Conservation (phyloP, 83 land plant species). For the Picea abies region DNA sequence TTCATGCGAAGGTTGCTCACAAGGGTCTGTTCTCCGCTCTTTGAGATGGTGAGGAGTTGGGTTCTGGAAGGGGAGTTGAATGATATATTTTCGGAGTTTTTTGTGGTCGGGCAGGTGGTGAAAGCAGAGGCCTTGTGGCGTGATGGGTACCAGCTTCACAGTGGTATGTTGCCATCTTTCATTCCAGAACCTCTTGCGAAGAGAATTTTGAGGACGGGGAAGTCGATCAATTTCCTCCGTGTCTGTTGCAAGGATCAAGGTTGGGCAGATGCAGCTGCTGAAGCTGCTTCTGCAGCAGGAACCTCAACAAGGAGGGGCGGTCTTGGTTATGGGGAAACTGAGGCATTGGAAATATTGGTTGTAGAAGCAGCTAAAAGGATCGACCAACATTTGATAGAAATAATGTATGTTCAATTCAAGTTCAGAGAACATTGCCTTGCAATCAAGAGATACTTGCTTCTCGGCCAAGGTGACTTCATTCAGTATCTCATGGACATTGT, state of each 20-base stretch:
- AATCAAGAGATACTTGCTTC: conserved; percentile 91
- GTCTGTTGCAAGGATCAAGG: conserved; percentile 98
- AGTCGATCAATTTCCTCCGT: conserved; percentile 95
- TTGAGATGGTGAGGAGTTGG: conserved; percentile 99
- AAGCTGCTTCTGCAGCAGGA: conserved; percentile 89
- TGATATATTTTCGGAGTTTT: conserved; percentile 89
- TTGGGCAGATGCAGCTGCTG: conserved; percentile 90
- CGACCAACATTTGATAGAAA: conserved; percentile 87
- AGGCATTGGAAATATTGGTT: conserved; percentile 91
- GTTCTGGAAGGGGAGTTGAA: conserved; percentile 98
- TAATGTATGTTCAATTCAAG: conserved; percentile 71
- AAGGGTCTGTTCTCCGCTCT: conserved; percentile 92
- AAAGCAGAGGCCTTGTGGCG: conserved; percentile 94
- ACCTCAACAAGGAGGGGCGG: conserved; percentile 84
- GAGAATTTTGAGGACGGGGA: conserved; percentile 94
- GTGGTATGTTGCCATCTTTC: conserved; percentile 94
- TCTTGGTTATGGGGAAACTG: conserved; percentile 96
- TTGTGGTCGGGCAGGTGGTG: conserved; percentile 85
- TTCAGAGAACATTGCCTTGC: conserved; percentile 98
- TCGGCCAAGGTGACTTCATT: conserved; percentile 99
- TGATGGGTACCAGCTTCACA: conserved; percentile 90
- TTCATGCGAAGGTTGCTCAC: conserved; percentile 85
- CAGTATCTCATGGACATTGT: conserved; percentile 99
- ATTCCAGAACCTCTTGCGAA: conserved; percentile 93
- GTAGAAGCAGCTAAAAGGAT: conserved; percentile 91